A percentile compares a stretch with the other conserved stretches of the same genome.
Evolutionary conservation across 1,139 yeast genomes (phyloP).

Genomic region (Petasospora fabianii): DNA sequence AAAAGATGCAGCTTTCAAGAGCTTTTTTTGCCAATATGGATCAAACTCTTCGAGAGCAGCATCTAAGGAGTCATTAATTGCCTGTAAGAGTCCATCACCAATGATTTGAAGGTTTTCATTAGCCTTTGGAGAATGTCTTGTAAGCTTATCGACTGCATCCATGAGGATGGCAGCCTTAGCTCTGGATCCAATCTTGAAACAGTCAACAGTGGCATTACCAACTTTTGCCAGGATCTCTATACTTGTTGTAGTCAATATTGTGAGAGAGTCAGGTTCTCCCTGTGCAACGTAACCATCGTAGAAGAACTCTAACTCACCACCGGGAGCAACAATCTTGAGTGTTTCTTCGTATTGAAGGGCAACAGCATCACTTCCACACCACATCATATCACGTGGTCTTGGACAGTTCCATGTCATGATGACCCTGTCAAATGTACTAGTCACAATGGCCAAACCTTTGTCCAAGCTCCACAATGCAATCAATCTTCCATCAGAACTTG

Average conservation of each 20-base stretch:
- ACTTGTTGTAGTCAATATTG: slow-evolving; percentile 53
- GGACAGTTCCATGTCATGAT: slow-evolving; percentile 33
- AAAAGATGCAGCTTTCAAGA: slow-evolving; percentile 78
- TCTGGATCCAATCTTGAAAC: slow-evolving; percentile 80
- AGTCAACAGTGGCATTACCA: slow-evolving; percentile 49
- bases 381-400: slow-evolving; percentile 30
- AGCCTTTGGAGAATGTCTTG: slow-evolving; percentile 74
- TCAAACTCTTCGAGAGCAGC: slow-evolving; percentile 81
- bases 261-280: slow-evolving; percentile 69
- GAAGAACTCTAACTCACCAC: slow-evolving; percentile 48
- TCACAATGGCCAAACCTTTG: slow-evolving; percentile 46
- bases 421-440: slow-evolving; percentile 46
- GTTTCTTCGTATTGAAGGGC: slow-evolving; percentile 61
- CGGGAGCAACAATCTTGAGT: slow-evolving; percentile 67
- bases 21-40: slow-evolving; percentile 71
- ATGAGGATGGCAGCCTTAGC: slow-evolving; percentile 78
- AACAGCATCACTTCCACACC: slow-evolving; percentile 90
- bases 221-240: slow-evolving; percentile 70
- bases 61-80: slow-evolving; percentile 66
- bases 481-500: slow-evolving; percentile 61
- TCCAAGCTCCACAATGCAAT: slow-evolving; percentile 44
- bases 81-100: slow-evolving; percentile 45
- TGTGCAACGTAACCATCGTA: slow-evolving; percentile 35
- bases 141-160: slow-evolving; percentile 76
- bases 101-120: slow-evolving; percentile 71